phyloP scores from a whole-genome alignment of 116 monocot genomes.

The Dioscorea cayenensis region DNA sequence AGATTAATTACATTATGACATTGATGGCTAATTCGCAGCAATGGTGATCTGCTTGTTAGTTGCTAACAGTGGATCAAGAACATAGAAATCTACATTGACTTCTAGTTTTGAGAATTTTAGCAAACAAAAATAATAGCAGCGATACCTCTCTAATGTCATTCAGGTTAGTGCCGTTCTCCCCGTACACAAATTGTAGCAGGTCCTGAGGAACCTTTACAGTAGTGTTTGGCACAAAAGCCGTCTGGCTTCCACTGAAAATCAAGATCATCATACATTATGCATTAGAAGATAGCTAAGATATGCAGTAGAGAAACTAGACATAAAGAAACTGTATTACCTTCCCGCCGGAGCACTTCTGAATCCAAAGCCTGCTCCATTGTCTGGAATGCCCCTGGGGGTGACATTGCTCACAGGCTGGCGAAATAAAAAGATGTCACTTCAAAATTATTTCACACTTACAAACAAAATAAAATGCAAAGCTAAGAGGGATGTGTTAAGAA shows the following conservation, averaged over 20 bases:
- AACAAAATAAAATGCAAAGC: not conserved
- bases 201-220: constrained; percentile 41
- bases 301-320: not conserved
- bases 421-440: not conserved
- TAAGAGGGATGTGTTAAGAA: no score
- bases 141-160: constrained; percentile 56
- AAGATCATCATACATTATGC: no score
- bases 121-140: no score
- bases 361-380: constrained; percentile 11
- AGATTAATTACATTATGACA: no score
- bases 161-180: constrained; percentile 46
- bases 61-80: no score
- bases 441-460: not conserved
- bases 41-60: no score
- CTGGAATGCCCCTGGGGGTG: constrained; percentile 11
- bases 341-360: constrained; percentile 18
- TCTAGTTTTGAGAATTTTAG: not conserved
- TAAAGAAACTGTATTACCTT: constrained; percentile 22
- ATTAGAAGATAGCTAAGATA: not conserved
- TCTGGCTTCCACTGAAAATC: constrained; percentile 22
- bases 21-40: no score
- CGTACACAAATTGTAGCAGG: constrained; percentile 47
- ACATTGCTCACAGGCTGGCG: constrained; percentile 15
- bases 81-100: no score
- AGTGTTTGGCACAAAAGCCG: constrained; percentile 12